phyloP scores from a whole-genome alignment of 768 basidiomycete genomes.

The Hypholoma fasciculare region DNA sequence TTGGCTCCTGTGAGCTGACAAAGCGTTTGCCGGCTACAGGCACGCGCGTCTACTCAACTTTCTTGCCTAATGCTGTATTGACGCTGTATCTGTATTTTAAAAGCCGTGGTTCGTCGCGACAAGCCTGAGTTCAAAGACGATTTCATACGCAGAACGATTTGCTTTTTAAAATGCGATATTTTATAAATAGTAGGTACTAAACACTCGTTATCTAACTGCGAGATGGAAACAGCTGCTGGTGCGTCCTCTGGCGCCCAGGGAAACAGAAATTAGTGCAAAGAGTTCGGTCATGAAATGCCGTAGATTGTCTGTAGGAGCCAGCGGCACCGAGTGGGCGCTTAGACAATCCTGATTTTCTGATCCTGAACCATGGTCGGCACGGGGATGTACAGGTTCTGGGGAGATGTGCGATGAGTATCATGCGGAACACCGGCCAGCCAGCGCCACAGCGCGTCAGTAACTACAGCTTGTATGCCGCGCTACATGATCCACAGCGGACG shows the following conservation, averaged over 20 bases:
- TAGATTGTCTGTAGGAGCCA: not conserved
- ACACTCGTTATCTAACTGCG: no score
- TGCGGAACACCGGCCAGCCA: slow-evolving; percentile 5
- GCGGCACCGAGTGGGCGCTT: not conserved
- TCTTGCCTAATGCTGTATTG: no score
- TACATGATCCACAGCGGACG: slow-evolving; percentile 39
- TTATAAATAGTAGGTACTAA: not conserved
- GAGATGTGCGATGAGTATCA: slow-evolving; percentile 16
- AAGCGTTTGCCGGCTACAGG: no score
- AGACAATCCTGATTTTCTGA: slow-evolving; percentile 29
- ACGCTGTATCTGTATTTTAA: no score
- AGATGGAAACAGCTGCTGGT: no score
- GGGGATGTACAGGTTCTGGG: slow-evolving; percentile 23
- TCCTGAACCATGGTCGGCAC: slow-evolving; percentile 13
- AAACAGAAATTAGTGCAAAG: no score
- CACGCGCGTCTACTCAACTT: no score
- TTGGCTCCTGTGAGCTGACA: no score
- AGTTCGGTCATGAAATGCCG: not conserved
- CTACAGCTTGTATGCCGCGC: not conserved
- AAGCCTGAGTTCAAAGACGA: no score
- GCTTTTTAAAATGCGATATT: not conserved
- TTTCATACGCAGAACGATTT: not conserved
- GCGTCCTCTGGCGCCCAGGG: no score
- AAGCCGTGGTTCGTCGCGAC: no score
- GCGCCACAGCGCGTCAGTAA: slow-evolving; percentile 12